phyloP scores from a whole-genome alignment of 495 filamentous ascomycete genomes.

The Trypethelium eluteriae region DNA sequence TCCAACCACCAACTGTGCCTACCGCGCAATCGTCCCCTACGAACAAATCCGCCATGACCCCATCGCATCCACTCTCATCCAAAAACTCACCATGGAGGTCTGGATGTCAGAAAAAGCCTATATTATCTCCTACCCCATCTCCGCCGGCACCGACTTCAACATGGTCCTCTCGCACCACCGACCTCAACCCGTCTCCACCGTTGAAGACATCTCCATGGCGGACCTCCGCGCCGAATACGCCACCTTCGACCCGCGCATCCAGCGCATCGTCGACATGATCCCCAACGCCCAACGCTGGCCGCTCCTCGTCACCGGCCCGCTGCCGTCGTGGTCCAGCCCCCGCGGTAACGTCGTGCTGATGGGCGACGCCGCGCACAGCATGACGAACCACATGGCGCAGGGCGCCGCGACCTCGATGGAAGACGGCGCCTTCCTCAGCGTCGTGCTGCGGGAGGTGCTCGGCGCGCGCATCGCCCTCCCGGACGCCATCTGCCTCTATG shows the following conservation, averaged over 20 bases:
- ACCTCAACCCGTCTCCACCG: slow-evolving; percentile 25
- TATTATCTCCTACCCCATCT: slow-evolving; percentile 48
- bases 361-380: slow-evolving; percentile 27
- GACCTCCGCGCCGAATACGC: slow-evolving; percentile 31
- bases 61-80: slow-evolving; percentile 33
- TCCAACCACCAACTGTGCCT: slow-evolving; percentile 39
- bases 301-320: slow-evolving; percentile 25
- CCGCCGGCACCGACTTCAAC: slow-evolving; percentile 42
- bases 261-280: slow-evolving; percentile 31
- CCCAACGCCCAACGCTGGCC: slow-evolving; percentile 24
- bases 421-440: slow-evolving; percentile 27
- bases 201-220: slow-evolving; percentile 32
- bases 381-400: slow-evolving; percentile 30
- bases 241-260: slow-evolving; percentile 35
- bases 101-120: slow-evolving; percentile 41
- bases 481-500: slow-evolving; percentile 21
- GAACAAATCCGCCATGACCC: slow-evolving; percentile 37
- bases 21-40: slow-evolving; percentile 38
- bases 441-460: slow-evolving; percentile 16
- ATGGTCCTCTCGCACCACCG: slow-evolving; percentile 45
- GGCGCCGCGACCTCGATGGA: slow-evolving; percentile 29
- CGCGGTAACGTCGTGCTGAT: slow-evolving; percentile 27
- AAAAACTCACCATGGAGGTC: slow-evolving; percentile 41
- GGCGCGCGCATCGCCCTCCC: slow-evolving; percentile 13
- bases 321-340: slow-evolving; percentile 22